Percentiles rank a stretch among this genome's conserved stretches.
Conservation (phyloP, 441 rosid species). For the Corymbia calophylla region DNA sequence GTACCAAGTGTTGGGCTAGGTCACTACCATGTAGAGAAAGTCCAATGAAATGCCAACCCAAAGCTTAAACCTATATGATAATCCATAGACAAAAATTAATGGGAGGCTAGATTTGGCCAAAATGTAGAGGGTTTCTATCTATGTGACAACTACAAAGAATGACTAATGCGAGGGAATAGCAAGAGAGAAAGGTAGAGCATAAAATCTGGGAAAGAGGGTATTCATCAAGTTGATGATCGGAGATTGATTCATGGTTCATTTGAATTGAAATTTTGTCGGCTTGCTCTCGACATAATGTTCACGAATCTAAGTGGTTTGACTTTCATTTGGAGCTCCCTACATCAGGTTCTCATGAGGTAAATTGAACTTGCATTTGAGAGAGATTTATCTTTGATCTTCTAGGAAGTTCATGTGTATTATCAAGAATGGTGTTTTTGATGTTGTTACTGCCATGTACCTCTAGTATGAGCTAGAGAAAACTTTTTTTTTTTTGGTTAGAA, state of each 20-base stretch:
- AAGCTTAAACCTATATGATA: not conserved
- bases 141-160: fast-evolving
- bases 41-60: not conserved
- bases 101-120: not conserved
- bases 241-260: too few species aligned
- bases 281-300: not conserved
- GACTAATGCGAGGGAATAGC: not conserved
- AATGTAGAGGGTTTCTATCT: not conserved
- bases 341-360: not conserved
- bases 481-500: too few species aligned
- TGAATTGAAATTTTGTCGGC: not conserved
- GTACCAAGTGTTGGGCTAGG: not conserved
- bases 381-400: not conserved
- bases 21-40: not conserved
- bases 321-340: not conserved
- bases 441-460: too few species aligned
- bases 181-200: not conserved
- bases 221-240: not conserved
- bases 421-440: too few species aligned
- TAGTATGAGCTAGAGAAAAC: fast-evolving
- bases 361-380: not conserved
- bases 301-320: not conserved
- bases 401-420: not conserved
- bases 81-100: too few species aligned
- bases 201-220: not conserved